These are phyloP conservation scores for Gonapodya prolifera DNA, from an alignment of 192 early-diverging fungal species.

Conservation along the genomic window DNA sequence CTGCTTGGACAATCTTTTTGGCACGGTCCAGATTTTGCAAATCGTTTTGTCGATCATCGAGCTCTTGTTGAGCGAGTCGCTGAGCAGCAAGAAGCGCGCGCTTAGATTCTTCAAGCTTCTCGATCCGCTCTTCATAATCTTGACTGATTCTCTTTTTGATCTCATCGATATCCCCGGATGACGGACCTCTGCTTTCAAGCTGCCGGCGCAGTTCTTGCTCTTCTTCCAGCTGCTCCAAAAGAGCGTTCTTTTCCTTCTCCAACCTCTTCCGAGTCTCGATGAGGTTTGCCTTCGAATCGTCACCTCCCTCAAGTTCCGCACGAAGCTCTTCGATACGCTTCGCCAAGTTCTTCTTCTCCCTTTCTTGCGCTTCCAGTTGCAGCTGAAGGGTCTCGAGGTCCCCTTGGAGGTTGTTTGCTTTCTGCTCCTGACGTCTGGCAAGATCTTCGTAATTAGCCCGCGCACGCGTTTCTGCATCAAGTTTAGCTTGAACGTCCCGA, in stretches of 20 bases:
- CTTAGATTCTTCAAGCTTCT: conserved; percentile 68
- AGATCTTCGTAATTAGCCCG: conserved; percentile 54
- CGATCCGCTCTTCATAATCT: conserved; percentile 60
- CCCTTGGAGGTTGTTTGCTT: conserved; percentile 45
- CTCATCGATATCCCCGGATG: conserved; percentile 36
- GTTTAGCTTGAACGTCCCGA: conserved; percentile 29
- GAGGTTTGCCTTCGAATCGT: conserved; percentile 48
- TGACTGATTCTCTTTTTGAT: conserved; percentile 41
- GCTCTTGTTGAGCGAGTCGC: conserved; percentile 58
- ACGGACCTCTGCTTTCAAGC: background rate
- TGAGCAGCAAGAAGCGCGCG: conserved; percentile 66
- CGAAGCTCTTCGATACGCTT: conserved; percentile 55
- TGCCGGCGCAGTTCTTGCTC: conserved; percentile 16
- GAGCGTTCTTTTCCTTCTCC: conserved; percentile 40
- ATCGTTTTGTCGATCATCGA: conserved; percentile 65
- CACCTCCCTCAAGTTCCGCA: conserved; percentile 52
- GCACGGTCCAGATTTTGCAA: conserved; percentile 54
- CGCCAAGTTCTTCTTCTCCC: conserved; percentile 50
- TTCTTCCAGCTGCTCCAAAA: conserved; percentile 39
- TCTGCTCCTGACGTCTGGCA: conserved; percentile 56
- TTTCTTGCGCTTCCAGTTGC: conserved; percentile 39
- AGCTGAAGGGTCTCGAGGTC: conserved; percentile 48
- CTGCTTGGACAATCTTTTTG: conserved; percentile 40
- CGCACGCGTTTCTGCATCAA: conserved; percentile 50
- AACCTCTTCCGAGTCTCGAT: conserved; percentile 46